Evolutionary conservation across 2,329 filamentous ascomycete species (phyloP).

Genomic region (Microsporum audouinii): DNA sequence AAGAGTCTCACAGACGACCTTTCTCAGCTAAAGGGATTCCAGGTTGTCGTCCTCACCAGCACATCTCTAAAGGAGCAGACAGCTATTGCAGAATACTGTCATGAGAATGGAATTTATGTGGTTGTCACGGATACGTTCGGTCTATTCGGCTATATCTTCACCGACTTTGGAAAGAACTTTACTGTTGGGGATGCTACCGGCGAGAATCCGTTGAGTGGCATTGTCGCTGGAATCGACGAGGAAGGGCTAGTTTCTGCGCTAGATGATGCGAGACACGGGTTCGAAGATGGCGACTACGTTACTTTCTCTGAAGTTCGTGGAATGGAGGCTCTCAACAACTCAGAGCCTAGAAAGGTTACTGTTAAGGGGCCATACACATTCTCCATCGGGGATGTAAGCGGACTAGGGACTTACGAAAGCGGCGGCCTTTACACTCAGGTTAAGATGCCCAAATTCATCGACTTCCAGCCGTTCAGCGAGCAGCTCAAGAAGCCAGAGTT

Average conservation of each 20-base stretch:
- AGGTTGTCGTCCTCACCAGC: conserved; percentile 83
- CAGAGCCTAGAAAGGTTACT: conserved; percentile 76
- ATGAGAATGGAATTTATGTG: conserved; percentile 83
- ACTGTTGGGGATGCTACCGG: conserved; percentile 81
- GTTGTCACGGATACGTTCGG: conserved; percentile 83
- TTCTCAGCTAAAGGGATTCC: conserved; percentile 75
- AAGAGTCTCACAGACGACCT: conserved; percentile 62
- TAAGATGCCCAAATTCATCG: conserved; percentile 91
- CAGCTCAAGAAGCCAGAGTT: conserved; percentile 81
- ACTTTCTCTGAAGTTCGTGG: conserved; percentile 89
- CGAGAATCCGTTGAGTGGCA: conserved; percentile 76
- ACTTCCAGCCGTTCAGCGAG: conserved; percentile 71
- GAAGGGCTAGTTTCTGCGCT: conserved; percentile 84
- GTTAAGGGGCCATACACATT: conserved; percentile 97
- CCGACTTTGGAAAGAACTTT: conserved; percentile 92
- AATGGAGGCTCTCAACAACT: conserved; percentile 75
- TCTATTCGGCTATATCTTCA: conserved; percentile 91
- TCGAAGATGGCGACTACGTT: conserved; percentile 93
- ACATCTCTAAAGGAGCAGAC: conserved; percentile 71
- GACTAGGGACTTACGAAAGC: conserved; percentile 72
- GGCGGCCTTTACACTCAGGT: conserved; percentile 90
- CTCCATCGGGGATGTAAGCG: conserved; percentile 85
- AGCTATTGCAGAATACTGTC: conserved; percentile 81
- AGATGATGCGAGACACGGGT: conserved; percentile 86
- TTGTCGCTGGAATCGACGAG: conserved; percentile 79